Base-by-base conservation (phyloP, 768 basidiomycete species). In the Termitomyces bulborhizus region DNA sequence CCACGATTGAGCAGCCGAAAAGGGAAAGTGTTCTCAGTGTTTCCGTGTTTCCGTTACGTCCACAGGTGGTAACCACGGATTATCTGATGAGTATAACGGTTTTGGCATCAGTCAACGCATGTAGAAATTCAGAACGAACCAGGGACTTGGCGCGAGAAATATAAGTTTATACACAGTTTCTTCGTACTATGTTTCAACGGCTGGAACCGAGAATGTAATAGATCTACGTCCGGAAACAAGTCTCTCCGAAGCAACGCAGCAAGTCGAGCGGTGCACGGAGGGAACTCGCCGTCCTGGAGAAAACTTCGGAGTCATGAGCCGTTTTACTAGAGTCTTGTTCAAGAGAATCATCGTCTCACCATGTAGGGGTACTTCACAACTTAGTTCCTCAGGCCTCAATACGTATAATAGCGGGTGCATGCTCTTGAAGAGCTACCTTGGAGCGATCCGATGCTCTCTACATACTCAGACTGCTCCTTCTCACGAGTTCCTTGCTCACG, bases 21-120 rank as follows among this genome's bases (percentile, higher is more conserved):
- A 32, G 36, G 57, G 1, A 55, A 55, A 21, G 31, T 48, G 36
- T 59, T 59, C 58, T 32, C 58, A 59, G 44, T 39, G 32, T 40
- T 44, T 9, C 16, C 43, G 44, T 39, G 32, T 40, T 44, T 9
- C 16, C 43, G 18, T 8, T 43, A 42, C 34, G 36, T 55, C 21
- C 21, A 31, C 40, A 42, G 31, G 37, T 13, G 39, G 37, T 15
- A 9, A 37, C 39, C 24, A 27, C 27, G 13, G 24, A 47, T 41
- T 24, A 16, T 37, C 24, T n/a, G 16, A 36, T 4, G 44, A 46
- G 18, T 18, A 46, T 12, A 39, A 36, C 9, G 18, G 21, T 27
- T 42, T 42, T 55, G 31, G 27, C 41, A 15, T 27, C 24, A 49
- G 47, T 44, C 13, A 2, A 16, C n/a, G 12, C 29, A 18, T 43